Conservation (phyloP, 805 yeast genomes). For the Cyberlindnera japonica region DNA sequence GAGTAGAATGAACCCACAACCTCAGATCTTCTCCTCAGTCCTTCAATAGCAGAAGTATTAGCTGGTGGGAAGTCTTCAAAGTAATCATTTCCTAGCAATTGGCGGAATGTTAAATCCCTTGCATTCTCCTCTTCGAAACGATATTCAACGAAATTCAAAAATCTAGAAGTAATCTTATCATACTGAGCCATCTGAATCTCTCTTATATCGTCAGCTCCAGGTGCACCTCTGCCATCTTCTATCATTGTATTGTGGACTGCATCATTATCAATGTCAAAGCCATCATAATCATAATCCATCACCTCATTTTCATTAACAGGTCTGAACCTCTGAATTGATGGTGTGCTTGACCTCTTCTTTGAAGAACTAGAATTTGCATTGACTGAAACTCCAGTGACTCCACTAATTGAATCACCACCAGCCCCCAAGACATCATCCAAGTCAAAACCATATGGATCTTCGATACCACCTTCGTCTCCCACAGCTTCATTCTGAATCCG, state of each 20-base stretch:
- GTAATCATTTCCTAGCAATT: slow-evolving; percentile 14
- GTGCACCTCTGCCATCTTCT: background rate
- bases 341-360: slow-evolving; percentile 19
- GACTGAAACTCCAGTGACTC: background rate
- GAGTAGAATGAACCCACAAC: slow-evolving; percentile 28
- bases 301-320: slow-evolving; percentile 17
- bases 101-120: slow-evolving; percentile 15
- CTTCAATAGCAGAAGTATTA: background rate
- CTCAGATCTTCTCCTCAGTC: slow-evolving; percentile 11
- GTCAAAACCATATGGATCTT: slow-evolving; percentile 3
- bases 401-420: slow-evolving; percentile 6
- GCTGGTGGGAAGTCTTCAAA: slow-evolving; percentile 3
- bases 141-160: slow-evolving; percentile 19
- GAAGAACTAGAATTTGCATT: slow-evolving; percentile 2
- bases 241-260: background rate
- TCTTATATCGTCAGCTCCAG: background rate
- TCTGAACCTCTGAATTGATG: slow-evolving; percentile 13
- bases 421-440: slow-evolving; percentile 3
- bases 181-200: slow-evolving; percentile 1
- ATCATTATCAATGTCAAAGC: too few relatives aligned
- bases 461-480: background rate
- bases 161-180: slow-evolving; percentile 20
- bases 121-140: slow-evolving; percentile 18
- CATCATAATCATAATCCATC: slow-evolving; percentile 11
- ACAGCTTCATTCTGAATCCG: slow-evolving; percentile 1